Conservation (phyloP, 2,329 filamentous ascomycete genomes). For the Furcasterigmium sp. region DNA sequence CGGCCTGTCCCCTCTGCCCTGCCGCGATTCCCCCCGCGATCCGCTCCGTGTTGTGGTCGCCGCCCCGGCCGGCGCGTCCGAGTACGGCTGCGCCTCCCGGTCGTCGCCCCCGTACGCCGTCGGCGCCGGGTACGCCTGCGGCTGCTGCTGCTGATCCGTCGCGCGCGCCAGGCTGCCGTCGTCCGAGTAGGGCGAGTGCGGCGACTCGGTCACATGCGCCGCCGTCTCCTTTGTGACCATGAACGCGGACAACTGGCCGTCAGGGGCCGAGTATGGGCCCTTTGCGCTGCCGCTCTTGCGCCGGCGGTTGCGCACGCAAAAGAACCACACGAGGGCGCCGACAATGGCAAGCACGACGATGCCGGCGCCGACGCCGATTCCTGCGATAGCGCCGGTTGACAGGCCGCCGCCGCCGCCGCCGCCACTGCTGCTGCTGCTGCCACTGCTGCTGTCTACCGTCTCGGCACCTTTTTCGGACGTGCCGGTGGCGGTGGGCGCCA, state of each 20-base stretch:
- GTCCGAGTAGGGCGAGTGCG: conserved; percentile 38
- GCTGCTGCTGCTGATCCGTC: conserved; percentile 6
- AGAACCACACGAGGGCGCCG: conserved; percentile 33
- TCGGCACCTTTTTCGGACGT: too few species aligned
- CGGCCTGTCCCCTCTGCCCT: background rate
- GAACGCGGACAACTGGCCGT: conserved; percentile 26
- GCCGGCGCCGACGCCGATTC: conserved; percentile 38
- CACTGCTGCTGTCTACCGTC: background rate
- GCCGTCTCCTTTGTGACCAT: conserved; percentile 41
- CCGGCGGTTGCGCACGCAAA: conserved; percentile 28
- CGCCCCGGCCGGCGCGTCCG: background rate
- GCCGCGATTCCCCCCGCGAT: background rate
- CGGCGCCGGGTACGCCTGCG: conserved; percentile 1
- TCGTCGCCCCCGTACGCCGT: background rate
- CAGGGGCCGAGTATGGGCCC: conserved; percentile 17
- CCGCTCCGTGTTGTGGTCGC: background rate
- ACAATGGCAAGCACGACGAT: conserved; percentile 32
- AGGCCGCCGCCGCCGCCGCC: conserved; percentile 18
- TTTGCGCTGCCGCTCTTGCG: conserved; percentile 22
- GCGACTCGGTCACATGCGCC: conserved; percentile 29
- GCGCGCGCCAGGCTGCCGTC: conserved; percentile 21
- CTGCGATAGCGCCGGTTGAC: conserved; percentile 36
- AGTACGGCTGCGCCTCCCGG: conserved; percentile 4
- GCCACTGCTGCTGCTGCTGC: background rate
- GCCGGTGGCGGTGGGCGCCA: too few species aligned